Evolutionary conservation across 2,329 filamentous ascomycete species (phyloP), one percentile per base, ranked within the genome.

Genomic region (Alternaria sp.): DNA sequence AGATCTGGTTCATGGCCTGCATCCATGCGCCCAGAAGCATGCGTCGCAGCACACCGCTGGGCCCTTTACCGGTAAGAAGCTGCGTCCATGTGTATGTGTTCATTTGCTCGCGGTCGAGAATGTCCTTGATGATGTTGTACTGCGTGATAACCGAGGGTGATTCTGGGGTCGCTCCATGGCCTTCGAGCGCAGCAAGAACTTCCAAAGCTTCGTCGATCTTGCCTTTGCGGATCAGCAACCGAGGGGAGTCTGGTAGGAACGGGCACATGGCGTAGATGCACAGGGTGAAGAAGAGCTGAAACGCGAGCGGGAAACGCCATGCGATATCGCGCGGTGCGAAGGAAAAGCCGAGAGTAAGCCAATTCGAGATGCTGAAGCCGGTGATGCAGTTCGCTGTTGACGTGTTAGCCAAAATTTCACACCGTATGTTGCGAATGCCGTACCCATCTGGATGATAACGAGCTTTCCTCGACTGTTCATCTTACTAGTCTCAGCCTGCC

Each of bases 211-310:
- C 77, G 10, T 87, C 83, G 58, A 87, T 66, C 59, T 74, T 74
- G 5, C 86, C 86, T 21, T 84, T 85, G 2, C 87, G 79, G 19
- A 88, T 83, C 28, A 87, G 77, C 0, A 85, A 82, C 51, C 87
- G 74, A 4, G 85, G 65, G 69, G 77, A 74, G 78, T 82, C 69
- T 55, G 80, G 79, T 66, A 66, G 77, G 70, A 74, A 79, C 30
- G 85, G 85, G 43, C 80, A 64, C 75, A 81, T 70, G 85, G 86
- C 30, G 84, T 75, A 86, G 3, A 89, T 79, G 63, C 84, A 83
- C 0, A 88, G 86, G 0, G 86, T 87, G 64, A 89, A 87, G 55
- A 90, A 81, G 0, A 87, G 85, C 0, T 87, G 85, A 3, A 88
- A 70, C 0, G 86, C 84, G 1, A 86, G 86, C 0, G 87, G 85